A percentile compares a stretch with the other conserved stretches of the same genome.
Evolutionary conservation across 202 grass and related monocot genomes (phyloP).

Genomic region (Thinopyrum obtusiflorum): DNA sequence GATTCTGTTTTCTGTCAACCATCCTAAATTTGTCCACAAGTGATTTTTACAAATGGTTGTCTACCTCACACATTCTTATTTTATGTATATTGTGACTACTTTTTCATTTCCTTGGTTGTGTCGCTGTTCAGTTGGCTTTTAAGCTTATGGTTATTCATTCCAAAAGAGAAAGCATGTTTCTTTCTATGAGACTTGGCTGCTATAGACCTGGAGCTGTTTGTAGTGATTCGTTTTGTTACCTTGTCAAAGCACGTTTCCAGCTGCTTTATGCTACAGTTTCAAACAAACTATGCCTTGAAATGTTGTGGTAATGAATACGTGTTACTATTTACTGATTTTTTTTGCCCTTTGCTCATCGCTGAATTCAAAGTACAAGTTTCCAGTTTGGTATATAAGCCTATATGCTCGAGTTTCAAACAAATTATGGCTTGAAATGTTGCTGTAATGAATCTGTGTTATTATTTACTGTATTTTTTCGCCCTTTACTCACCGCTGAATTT

Average conservation of each 20-base stretch:
- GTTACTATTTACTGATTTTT: slow-evolving; percentile 6
- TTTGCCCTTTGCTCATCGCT: not conserved
- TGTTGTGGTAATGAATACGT: not conserved
- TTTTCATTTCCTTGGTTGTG: not conserved
- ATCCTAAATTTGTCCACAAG: not conserved
- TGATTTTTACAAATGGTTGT: slow-evolving; percentile 12
- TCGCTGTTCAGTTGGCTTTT: not conserved
- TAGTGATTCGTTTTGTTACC: not conserved
- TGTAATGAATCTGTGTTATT: not conserved
- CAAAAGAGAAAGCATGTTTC: not conserved
- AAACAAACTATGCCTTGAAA: not conserved
- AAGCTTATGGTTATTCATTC: slow-evolving; percentile 2
- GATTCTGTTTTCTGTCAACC: not conserved
- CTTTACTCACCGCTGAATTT: not conserved
- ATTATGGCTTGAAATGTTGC: no score
- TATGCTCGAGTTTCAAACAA: no score
- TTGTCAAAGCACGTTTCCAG: not conserved
- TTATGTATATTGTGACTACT: not conserved
- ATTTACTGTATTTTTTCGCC: not conserved
- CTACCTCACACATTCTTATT: not conserved
- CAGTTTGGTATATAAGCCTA: no score
- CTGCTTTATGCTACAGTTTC: not conserved
- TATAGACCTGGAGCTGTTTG: not conserved
- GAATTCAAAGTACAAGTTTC: not conserved
- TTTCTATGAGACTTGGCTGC: not conserved